phyloP scores from a whole-genome alignment of 2,329 filamentous ascomycete species.

The Exophiala sp. region DNA sequence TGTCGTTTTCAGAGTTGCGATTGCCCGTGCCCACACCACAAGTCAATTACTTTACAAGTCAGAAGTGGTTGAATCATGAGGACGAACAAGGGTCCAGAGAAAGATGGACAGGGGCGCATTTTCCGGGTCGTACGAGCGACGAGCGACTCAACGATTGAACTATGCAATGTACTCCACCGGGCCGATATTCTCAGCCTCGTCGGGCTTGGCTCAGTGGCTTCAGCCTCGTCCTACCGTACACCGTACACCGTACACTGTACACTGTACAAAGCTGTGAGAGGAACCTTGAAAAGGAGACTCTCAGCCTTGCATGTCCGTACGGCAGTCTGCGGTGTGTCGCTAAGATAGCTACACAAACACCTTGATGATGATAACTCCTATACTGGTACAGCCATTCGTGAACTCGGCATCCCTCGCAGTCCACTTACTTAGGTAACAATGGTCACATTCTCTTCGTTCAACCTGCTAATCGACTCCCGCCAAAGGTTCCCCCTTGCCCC shows the following conservation, averaged over 20 bases:
- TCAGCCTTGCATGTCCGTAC: neutral
- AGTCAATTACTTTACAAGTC: no score
- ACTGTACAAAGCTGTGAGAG: no score
- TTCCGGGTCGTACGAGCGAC: conserved; percentile 11
- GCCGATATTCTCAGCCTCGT: no score
- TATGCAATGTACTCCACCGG: no score
- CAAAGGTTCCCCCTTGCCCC: neutral
- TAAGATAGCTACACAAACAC: no score
- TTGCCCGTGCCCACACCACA: no score
- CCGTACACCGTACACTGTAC: no score
- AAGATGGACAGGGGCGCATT: neutral
- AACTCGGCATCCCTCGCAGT: no score
- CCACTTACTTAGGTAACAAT: conserved; percentile 3
- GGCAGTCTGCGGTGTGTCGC: neutral
- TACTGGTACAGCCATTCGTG: neutral
- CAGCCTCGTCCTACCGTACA: neutral
- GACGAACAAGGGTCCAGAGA: neutral
- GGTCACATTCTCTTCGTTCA: conserved; percentile 15
- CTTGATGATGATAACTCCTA: no score
- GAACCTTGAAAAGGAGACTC: neutral
- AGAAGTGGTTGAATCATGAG: neutral
- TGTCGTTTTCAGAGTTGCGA: no score
- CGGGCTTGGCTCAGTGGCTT: neutral
- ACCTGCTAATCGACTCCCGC: conserved; percentile 12
- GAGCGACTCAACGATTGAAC: no score